Conservation (phyloP, 1,139 yeast genomes). For the Kluyveromyces marxianus region DNA sequence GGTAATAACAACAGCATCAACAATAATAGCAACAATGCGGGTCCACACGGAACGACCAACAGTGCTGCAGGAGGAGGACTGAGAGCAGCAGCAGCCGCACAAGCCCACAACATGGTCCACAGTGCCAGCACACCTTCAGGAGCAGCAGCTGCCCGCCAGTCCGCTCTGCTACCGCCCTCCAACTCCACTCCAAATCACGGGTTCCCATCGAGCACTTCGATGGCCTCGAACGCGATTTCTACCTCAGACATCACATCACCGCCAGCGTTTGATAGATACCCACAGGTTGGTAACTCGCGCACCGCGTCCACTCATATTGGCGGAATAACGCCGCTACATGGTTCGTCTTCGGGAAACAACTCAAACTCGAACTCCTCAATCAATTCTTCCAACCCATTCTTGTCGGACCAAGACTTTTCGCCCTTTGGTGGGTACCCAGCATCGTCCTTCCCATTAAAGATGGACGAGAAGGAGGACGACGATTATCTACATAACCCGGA, state of each 20-base stretch:
- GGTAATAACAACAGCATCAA: background rate
- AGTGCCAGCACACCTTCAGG: too few species aligned
- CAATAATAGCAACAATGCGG: background rate
- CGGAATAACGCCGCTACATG: constrained; percentile 1
- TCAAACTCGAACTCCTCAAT: constrained; percentile 27
- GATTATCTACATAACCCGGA: constrained; percentile 91
- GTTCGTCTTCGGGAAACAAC: constrained; percentile 21
- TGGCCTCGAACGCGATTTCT: constrained; percentile 12
- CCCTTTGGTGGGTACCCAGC: constrained; percentile 97
- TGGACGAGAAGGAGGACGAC: constrained; percentile 88
- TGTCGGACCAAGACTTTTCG: constrained; percentile 46
- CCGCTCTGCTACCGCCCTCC: background rate
- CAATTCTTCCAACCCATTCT: constrained; percentile 29
- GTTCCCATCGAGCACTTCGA: constrained; percentile 16
- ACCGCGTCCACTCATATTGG: constrained; percentile 32
- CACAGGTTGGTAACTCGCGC: constrained; percentile 42
- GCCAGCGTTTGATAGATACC: constrained; percentile 53
- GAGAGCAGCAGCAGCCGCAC: background rate
- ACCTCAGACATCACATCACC: constrained; percentile 34
- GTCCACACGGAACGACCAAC: background rate
- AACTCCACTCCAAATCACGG: constrained; percentile 2
- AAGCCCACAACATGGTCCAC: too few species aligned
- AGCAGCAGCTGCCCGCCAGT: background rate
- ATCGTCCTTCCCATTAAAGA: constrained; percentile 70
- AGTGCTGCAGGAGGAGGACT: constrained; percentile 1